phyloP scores from a whole-genome alignment of 2,329 filamentous ascomycete species.

The Colletotrichum trifolii region DNA sequence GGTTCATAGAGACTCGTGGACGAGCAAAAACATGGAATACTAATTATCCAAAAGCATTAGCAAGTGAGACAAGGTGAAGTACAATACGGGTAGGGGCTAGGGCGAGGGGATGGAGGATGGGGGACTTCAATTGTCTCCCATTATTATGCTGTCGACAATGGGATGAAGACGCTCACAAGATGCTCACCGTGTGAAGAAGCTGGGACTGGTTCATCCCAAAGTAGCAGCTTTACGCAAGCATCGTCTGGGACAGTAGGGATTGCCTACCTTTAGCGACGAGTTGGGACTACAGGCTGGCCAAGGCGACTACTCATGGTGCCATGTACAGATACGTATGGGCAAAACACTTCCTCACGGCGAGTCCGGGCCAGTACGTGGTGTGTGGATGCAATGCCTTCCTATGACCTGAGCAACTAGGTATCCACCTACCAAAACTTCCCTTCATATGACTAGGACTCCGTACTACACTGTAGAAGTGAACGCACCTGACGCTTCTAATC shows the following conservation, averaged over 20 bases:
- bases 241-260: too few species aligned
- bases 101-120: conserved; percentile 16
- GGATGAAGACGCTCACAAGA: conserved; percentile 20
- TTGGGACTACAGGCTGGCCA: too few species aligned
- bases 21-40: too few species aligned
- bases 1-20: not conserved
- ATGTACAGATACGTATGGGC: not conserved
- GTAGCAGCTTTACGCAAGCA: too few species aligned
- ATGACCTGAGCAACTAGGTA: too few species aligned
- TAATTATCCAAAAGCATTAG: too few species aligned
- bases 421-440: too few species aligned
- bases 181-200: conserved; percentile 16
- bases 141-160: conserved; percentile 25
- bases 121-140: not conserved
- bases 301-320: too few species aligned
- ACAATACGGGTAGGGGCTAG: not conserved
- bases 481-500: conserved; percentile 5
- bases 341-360: not conserved
- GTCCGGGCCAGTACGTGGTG: not conserved
- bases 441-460: too few species aligned
- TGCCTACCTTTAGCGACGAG: too few species aligned
- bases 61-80: not conserved
- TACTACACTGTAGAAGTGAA: not conserved
- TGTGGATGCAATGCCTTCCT: not conserved
- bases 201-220: conserved; percentile 29